These are phyloP conservation scores for Inga oerstediana DNA, from an alignment of 306 rosid species.

Conservation along the genomic window DNA sequence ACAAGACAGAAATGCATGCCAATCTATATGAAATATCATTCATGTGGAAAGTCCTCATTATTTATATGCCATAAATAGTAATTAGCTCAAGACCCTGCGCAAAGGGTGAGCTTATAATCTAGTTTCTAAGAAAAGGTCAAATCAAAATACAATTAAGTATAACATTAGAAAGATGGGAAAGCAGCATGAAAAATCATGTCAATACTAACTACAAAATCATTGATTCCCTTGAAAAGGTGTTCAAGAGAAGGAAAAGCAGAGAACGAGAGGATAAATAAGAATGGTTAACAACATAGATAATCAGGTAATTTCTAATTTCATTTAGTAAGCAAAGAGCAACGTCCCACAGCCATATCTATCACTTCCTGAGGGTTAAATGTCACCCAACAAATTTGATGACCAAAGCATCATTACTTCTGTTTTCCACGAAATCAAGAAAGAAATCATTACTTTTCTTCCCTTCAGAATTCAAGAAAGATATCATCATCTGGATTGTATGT, in stretches of 20 bases:
- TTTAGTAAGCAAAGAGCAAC: constrained; percentile 8
- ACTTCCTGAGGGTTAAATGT: constrained; percentile 14
- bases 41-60: not conserved
- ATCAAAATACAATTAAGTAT: not conserved
- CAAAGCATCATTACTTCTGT: not conserved
- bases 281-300: not conserved
- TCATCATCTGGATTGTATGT: constrained; percentile 55
- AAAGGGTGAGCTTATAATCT: not conserved
- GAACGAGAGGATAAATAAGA: not conserved
- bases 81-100: not conserved
- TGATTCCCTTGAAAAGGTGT: not conserved
- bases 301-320: not conserved
- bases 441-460: not conserved
- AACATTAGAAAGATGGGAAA: not conserved
- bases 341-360: constrained; percentile 12
- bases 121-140: not conserved
- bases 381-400: constrained; percentile 30
- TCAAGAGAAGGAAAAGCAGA: not conserved
- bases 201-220: not conserved
- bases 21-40: not conserved
- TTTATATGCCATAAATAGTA: not conserved
- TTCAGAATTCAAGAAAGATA: not conserved
- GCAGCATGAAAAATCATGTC: constrained; percentile 11
- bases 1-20: not conserved
- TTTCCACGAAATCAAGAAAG: not conserved